Conservation (phyloP, 768 basidiomycete genomes). For the Leccinum arenicola region DNA sequence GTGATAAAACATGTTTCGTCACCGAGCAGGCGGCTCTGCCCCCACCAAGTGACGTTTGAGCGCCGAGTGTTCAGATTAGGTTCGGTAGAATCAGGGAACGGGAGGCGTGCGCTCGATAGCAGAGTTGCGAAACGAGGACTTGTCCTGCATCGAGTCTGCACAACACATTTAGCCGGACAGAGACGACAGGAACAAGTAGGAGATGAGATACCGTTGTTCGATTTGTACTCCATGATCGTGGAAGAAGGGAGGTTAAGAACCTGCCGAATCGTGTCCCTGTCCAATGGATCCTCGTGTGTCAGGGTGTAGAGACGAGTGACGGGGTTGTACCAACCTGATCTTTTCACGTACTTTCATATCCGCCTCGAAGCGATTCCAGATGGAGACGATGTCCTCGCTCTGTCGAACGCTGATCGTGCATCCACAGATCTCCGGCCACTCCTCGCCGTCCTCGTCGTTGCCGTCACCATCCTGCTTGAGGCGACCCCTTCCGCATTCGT, state of each 20-base stretch:
- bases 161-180: constrained; percentile 1
- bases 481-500: constrained; percentile 47
- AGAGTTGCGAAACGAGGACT: constrained; percentile 77
- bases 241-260: constrained; percentile 72
- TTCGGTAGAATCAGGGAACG: constrained; percentile 11
- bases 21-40: constrained; percentile 1
- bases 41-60: neutral
- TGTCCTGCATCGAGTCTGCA: constrained; percentile 85
- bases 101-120: constrained; percentile 46
- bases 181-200: neutral
- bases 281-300: constrained; percentile 4
- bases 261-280: constrained; percentile 75
- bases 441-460: constrained; percentile 38
- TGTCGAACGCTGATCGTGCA: constrained; percentile 93
- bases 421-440: constrained; percentile 86
- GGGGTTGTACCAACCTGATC: constrained; percentile 60
- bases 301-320: constrained; percentile 29
- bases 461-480: constrained; percentile 31
- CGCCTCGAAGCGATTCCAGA: constrained; percentile 87
- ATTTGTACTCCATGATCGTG: constrained; percentile 93
- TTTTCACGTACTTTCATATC: constrained; percentile 75
- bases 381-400: constrained; percentile 88
- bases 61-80: neutral
- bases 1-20: neutral
- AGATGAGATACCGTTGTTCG: constrained; percentile 67